Base-by-base conservation (phyloP, 805 yeast species). In the Candida loeiensis region DNA sequence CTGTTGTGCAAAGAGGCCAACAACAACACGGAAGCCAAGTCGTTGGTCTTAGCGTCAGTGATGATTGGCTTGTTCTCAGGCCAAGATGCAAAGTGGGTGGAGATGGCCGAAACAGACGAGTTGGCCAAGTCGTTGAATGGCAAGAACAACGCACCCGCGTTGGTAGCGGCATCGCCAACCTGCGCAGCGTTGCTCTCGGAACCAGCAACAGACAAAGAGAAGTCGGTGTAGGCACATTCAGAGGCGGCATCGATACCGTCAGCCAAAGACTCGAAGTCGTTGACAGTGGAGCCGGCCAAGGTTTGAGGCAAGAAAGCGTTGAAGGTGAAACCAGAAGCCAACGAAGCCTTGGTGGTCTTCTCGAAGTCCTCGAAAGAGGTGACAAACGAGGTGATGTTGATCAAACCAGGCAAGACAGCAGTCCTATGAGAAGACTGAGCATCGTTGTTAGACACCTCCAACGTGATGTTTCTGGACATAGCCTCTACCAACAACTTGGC, bases 401-500 rank as follows among this genome's bases (percentile, higher is more conserved):
- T 80, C 49, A 91, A 73, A 48, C 97, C 97, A 33, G 97, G 96
- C 43, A 91, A 65, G 39, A 79, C 76, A 32, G 85, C 74, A 41
- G 95, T 86, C 53, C 79, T 76, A 64, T 88, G 95, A 28, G 95
- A 86, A 27, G 96, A 79, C 71, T 91, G 97, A 24, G 95, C 82
- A 68, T 91, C 99, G 57, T 80, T 74, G 57, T 79, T 78, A 36
- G 84, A 59, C 39, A 85, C 87, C 16, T 82, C 85, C 50, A 89
- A 69, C n/a, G 71, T 46, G 48, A 73, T 68, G 56, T 80, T 70
- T 71, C 93, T 76, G 28, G 91, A 76, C 49, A 89, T 64, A n/a
- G 99, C 98, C 71, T 93, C 98, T 50, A 93, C 82, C 66, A 93
- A 74, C 51, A 93, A 73, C 69, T 93, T 93, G 47, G 99, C 99